Evolutionary conservation across 495 filamentous ascomycete genomes (phyloP), one percentile per base, ranked within the genome.

Genomic region (Penicillium silybi): DNA sequence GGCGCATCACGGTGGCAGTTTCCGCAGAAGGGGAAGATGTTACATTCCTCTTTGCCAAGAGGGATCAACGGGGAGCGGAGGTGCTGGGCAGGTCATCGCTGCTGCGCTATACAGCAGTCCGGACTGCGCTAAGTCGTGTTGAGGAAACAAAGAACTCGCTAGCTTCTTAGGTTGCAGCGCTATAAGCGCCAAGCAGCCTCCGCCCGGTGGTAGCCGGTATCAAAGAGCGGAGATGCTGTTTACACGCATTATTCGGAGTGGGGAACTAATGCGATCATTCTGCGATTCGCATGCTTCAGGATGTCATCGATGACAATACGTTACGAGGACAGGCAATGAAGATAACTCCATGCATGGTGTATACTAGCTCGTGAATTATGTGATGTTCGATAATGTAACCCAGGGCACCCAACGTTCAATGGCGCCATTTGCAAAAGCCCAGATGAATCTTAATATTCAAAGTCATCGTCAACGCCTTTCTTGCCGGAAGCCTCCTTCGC

Each of bases 391-490:
- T 6, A 18, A 19, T 18, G 18, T 39, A 19, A 32, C 10, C 11
- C 11, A 10, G 11, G 29, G 10, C 11, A 32, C 29, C 4, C 6
- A 15, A 32, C 10, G 1, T 32, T 15, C 29, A 32, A 32, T 32
- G 8, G 29, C 9, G 6, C 37, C 37, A 40, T 38, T 40, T 23
- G 46, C 46, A 39, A 26, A 48, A 35, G 22, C 23, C 9, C 22
- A 44, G 29, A 46, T 44, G 37, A 37, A 41, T 23, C 46, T 67
- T 50, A 98, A 73, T 98, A 98, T 74, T 98, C 93, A 72, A 96
- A 98, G 72, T 97, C 90, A 79, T 97, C 95, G 79, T 98, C 93
- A 46, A 92, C 91, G 11, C 84, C 85, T 2, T 82, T 85, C 69
- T 91, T 91, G 47, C 74, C 85, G 59, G 91, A 78, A 38, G 37